Base-by-base conservation (phyloP, 2,329 filamentous ascomycete species). In the Sporothrix inflata region DNA sequence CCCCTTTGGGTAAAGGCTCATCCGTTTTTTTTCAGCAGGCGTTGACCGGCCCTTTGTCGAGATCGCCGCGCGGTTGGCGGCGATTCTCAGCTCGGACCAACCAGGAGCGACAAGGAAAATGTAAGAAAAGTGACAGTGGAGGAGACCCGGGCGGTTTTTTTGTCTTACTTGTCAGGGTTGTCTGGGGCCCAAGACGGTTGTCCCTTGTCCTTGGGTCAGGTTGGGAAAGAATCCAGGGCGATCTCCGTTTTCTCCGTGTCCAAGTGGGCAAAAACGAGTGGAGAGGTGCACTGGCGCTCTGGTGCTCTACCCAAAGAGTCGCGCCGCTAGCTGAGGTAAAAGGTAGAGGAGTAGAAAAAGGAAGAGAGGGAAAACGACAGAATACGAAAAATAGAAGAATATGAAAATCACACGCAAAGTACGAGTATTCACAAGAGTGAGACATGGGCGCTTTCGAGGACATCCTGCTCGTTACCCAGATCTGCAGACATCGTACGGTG, bases 21-120 rank as follows among this genome's bases (percentile, higher is more conserved):
- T 65, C 60, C 38, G n/a, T n/a, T 65, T 16, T 63, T 67, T 67
- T 73, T 73, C 71, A 73, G 71, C 71, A 73, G 68, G 40, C 68
- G 68, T 70, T 70, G 68, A 71, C 71, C 71, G 61, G 68, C 40
- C 42, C 61, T 61, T 65, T 68, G 60, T 66, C 57, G 21, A 60
- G 70, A 72, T 72, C 65, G 42, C 38, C 71, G 53, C 21, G 16
- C 45, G 16, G 49, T 40, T 69, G 67, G 47, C 49, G 47, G 34
- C 34, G 30, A 55, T 27, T 57, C 66, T 69, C 67, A 69, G 67
- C 67, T 69, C 21, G 30, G 67, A 40, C 51, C 67, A 69, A n/a
- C 67, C 45, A 57, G 51, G 30, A 40, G 47, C n/a, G 19, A 40
- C 42, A 67, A 24, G 42, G 14, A 47, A 66, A 27, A 16, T 49